Evolutionary conservation across 1,139 yeast genomes (phyloP).

Genomic region (Lizanozyma gosingica): DNA sequence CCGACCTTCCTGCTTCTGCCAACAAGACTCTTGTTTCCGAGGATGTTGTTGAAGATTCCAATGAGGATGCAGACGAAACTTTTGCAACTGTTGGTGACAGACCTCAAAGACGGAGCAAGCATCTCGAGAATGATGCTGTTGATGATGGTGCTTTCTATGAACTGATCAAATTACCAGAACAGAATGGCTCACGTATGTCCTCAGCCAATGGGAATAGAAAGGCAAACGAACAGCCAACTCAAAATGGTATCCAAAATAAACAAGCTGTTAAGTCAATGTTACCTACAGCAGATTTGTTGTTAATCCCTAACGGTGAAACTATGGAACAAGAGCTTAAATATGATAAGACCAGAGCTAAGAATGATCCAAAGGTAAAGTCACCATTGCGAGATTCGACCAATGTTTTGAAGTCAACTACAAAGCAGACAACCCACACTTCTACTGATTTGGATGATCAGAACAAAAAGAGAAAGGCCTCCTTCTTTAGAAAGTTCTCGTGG

Average conservation of each 20-base stretch:
- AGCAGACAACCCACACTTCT: slow-evolving; percentile 16
- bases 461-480: slow-evolving; percentile 36
- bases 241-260: slow-evolving; percentile 4
- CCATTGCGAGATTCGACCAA: slow-evolving; percentile 29
- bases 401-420: slow-evolving; percentile 5
- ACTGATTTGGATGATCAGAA: slow-evolving; percentile 19
- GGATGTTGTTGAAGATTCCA: slow-evolving; percentile 3
- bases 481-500: slow-evolving; percentile 60
- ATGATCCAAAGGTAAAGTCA: slow-evolving; percentile 8
- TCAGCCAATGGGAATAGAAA: slow-evolving; percentile 8
- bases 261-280: slow-evolving; percentile 18
- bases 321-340: slow-evolving; percentile 1
- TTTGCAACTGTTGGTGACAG: slow-evolving; percentile 17
- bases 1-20: neutral
- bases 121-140: slow-evolving; percentile 13
- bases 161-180: slow-evolving; percentile 35
- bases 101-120: slow-evolving; percentile 2
- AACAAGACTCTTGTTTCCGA: slow-evolving; percentile 1
- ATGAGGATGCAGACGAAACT: slow-evolving; percentile 22
- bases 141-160: slow-evolving; percentile 30
- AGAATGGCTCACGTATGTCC: slow-evolving; percentile 4
- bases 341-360: neutral
- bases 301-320: slow-evolving; percentile 20
- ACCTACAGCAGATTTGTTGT: slow-evolving; percentile 32
- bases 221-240: slow-evolving; percentile 5